Base-by-base conservation (phyloP, 768 basidiomycete species). In the Calocera cornea region DNA sequence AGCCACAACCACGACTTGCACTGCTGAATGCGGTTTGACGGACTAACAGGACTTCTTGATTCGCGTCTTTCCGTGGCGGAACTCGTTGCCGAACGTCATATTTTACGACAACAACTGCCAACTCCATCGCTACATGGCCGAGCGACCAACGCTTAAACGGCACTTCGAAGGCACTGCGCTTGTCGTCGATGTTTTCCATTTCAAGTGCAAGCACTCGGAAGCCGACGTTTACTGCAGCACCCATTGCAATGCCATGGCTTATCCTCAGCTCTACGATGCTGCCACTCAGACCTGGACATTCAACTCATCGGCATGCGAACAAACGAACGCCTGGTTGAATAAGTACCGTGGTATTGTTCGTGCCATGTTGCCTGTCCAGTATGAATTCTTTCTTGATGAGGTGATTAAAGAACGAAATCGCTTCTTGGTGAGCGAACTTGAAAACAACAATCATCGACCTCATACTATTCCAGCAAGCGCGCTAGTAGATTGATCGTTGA, bases 181-280 rank as follows among this genome's bases (percentile, higher is more conserved):
- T 2, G 31, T 79, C 1, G 76, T 80, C 0, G 77, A 80, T 36
- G 75, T 78, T 0, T 80, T 79, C 34, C 80, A 80, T 34, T 77
- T 74, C 70, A 74, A 74, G 22, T 72, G 70, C n/a, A 80, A 79
- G 67, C 79, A 80, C 71, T 75, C 72, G 19, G 69, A 74, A 33
- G 68, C 38, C 0, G 72, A 77, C 33, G 65, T n/a, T 0, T 73
- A 68, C 17, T 80, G 77, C 34, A 70, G 73, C 14, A 41, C 24
- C n/a, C 67, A 77, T 64, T 76, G 74, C 63, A 79, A 77, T 29
- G 76, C 77, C 0, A 47, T 69, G 0, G 29, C 38, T 0, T 79
- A 66, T 27, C 65, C 68, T 0, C 79, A 81, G 29, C 73, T 82
- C 0, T 49, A 47, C 0, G 67, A 54, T n/a, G 71, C 49, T 0